Evolutionary conservation across 768 basidiomycete species (phyloP).

Genomic region (Suillus brevipes): DNA sequence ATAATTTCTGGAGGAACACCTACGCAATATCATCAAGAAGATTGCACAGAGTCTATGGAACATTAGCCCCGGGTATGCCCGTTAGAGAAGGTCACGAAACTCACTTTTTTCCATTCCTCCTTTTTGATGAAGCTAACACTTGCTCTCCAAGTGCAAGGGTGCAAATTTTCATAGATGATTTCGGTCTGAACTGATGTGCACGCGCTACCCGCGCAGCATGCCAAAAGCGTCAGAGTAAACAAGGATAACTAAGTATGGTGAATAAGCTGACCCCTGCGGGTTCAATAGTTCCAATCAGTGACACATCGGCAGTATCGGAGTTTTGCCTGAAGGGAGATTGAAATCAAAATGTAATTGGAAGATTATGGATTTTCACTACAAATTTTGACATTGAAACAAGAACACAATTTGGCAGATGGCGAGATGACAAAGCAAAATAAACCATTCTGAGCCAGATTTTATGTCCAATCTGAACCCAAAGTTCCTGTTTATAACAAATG

Average conservation of each 20-base stretch:
- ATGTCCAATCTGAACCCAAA: no score
- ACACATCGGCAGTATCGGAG: no score
- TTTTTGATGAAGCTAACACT: background rate
- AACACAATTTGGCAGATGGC: no score
- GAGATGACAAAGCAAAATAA: no score
- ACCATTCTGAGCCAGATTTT: no score
- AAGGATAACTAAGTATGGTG: background rate
- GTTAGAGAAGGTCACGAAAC: background rate
- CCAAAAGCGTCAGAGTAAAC: background rate
- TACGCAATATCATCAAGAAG: background rate
- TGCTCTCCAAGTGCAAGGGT: background rate
- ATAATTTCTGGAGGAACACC: background rate
- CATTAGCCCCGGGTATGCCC: no score
- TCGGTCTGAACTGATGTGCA: background rate
- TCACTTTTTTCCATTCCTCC: background rate
- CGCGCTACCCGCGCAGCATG: background rate
- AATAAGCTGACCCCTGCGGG: conserved; percentile 1
- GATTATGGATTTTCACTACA: no score
- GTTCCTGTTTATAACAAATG: no score
- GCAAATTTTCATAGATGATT: background rate
- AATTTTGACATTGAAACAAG: no score
- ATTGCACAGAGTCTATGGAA: background rate
- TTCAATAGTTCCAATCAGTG: background rate
- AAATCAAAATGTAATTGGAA: no score
- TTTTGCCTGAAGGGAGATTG: no score